These are phyloP conservation scores for Leucocoprinus birnbaumii DNA, from an alignment of 768 basidiomycete species.

Conservation along the genomic window DNA sequence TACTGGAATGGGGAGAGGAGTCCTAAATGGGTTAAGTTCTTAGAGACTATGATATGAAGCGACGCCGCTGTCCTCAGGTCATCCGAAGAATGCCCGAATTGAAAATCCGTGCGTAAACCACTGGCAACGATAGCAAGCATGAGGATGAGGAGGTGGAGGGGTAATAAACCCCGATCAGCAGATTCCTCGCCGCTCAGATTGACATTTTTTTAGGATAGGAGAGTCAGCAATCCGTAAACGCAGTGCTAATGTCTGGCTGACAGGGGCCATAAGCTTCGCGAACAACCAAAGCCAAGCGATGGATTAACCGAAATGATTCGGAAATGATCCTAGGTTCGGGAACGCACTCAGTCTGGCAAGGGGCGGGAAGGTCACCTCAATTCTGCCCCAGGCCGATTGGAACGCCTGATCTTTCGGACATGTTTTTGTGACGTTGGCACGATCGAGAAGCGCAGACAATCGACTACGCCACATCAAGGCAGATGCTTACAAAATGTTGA, in stretches of 20 bases:
- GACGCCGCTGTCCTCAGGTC: too few relatives aligned
- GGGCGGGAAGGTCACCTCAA: neutral
- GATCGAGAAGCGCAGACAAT: neutral
- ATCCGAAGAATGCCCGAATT: too few relatives aligned
- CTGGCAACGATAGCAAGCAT: too few relatives aligned
- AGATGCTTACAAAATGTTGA: neutral
- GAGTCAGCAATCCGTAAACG: too few relatives aligned
- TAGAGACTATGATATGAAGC: too few relatives aligned
- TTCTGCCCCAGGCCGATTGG: neutral
- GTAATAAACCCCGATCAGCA: too few relatives aligned
- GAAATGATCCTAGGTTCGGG: neutral
- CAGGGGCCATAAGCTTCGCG: neutral
- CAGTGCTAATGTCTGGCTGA: neutral
- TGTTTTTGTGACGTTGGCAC: neutral
- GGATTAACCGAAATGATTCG: neutral
- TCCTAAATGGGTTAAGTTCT: too few relatives aligned
- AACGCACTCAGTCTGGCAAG: neutral
- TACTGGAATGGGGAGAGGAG: too few relatives aligned
- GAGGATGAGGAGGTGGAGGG: too few relatives aligned
- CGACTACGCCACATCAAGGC: neutral
- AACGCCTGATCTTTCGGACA: neutral
- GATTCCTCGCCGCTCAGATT: too few relatives aligned
- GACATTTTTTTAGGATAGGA: too few relatives aligned
- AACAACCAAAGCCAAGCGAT: neutral
- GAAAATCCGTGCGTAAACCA: too few relatives aligned